A percentile compares a stretch with the other conserved stretches of the same genome.
These are phyloP conservation scores for Sorghum bicolor DNA, from an alignment of 176 grass and related monocot species.

Conservation along the genomic window DNA sequence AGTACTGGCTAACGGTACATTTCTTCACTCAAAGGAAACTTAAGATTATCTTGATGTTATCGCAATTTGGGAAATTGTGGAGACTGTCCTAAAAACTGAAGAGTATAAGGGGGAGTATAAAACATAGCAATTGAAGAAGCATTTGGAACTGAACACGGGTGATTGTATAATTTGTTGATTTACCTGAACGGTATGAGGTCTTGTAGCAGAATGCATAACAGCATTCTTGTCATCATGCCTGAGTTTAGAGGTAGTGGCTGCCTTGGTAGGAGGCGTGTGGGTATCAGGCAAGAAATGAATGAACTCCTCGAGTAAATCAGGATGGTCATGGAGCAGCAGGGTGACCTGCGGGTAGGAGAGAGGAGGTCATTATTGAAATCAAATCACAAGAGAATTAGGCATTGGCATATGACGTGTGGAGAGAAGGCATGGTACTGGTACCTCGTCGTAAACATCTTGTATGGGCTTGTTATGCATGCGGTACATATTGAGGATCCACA, in stretches of 20 bases:
- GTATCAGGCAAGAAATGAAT: constrained; percentile 88
- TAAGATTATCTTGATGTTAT: not conserved
- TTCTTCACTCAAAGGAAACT: not conserved
- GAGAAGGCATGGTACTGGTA: constrained; percentile 17
- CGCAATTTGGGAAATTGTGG: not conserved
- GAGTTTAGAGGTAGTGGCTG: constrained; percentile 34
- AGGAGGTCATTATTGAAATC: not conserved
- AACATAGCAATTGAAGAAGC: not conserved
- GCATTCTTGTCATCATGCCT: constrained; percentile 62
- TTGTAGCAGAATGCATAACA: constrained; percentile 39
- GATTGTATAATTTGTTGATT: not conserved
- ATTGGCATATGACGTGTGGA: not conserved
- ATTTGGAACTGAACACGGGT: not conserved
- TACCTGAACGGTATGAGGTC: not conserved
- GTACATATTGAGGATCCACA: constrained; percentile 97
- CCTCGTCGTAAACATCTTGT: constrained; percentile 94
- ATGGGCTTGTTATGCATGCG: constrained; percentile 95
- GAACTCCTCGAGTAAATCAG: constrained; percentile 91
- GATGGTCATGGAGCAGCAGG: constrained; percentile 63
- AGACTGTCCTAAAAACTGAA: not conserved
- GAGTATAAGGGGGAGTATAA: not conserved
- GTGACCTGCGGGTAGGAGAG: constrained; percentile 58
- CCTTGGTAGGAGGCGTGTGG: constrained; percentile 43
- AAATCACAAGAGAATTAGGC: not conserved
- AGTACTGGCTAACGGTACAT: not conserved